Evolutionary conservation across 2,329 filamentous ascomycete species (phyloP), one percentile per base, ranked within the genome.

Genomic region (Capronia coronata): DNA sequence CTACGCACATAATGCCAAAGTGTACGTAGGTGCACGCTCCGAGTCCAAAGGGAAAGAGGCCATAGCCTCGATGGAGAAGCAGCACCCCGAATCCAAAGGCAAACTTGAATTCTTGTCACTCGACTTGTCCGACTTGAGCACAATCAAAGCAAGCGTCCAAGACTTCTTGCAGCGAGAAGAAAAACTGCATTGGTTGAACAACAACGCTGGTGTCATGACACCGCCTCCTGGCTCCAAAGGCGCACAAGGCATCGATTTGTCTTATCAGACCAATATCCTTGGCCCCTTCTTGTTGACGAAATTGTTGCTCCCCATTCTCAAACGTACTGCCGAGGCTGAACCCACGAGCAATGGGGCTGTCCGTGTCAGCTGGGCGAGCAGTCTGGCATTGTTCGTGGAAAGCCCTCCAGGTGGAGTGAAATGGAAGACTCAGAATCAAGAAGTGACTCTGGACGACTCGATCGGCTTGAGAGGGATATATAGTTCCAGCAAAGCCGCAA

Each of bases 11-110:
- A 67, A 69, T 51, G 73, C 67, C 27, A 72, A 65, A 43, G 68
- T 75, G 30, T 75, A 72, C 56, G 56, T 74, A 16, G 66, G 68
- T 10, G 70, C 66, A 1, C 68, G 73, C 18, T 68, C 67, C 1
- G 60, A 67, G 43, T 59, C 63, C 3, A 74, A 72, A 54, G 65
- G 67, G 1, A 52, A 55, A 13, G 56, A 46, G 6, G 69, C 70
- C 3, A 74, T 75, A 44, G 51, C 59, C 3, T 58, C 62, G 4
- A 71, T 76, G 54, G 64, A 67, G 41, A 43, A 57, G 1, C 59
- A 58, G 3, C 59, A 59, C 2, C 49, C 57, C 1, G 41, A 49
- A 3, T 67, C 66, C 1, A 37, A 38, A 10, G 71, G 71, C 22
- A 30, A 57, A 16, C 43, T 74, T 0, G 52, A 53, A 13, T 72